Evolutionary conservation across 2,329 filamentous ascomycete species (phyloP), one percentile per base, ranked within the genome.

Genomic region (Cladophialophora immunda): DNA sequence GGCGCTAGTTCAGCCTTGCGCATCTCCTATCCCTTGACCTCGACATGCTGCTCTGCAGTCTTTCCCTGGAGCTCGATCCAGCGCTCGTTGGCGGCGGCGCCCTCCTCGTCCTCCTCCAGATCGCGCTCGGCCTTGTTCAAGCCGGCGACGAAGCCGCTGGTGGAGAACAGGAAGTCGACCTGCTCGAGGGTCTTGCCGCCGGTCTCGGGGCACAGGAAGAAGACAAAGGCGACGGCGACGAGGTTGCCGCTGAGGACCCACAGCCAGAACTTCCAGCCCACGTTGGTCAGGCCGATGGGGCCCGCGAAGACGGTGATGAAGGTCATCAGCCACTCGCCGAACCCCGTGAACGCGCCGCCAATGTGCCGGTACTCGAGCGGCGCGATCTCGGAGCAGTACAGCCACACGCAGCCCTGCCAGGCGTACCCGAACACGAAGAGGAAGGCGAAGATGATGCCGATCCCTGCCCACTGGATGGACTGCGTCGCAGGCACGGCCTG

Each of bases 241-340:
- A 74, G 64, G 60, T 76, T 77, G 64, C 76, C 76, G 22, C 76
- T 73, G 41, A 73, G 61, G 55, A 78, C 54, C 66, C 66, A 67
- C 19, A 65, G 13, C 69, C 69, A 77, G 38, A 74, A 75, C 67
- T 77, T 76, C 76, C 76, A 78, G 9, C 76, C 77, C n/a, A 61
- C 55, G 30, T 70, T 70, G 8, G 70, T 70, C 36, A 77, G 73
- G 9, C 72, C 77, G 47, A 77, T 78, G 3, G 76, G 76, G 1
- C 76, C 76, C 4, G 75, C 77, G 59, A 74, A 78, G 4, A 78
- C 77, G 19, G 77, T 78, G 22, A 78, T 53, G 65, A 78, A 78
- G 2, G 76, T 75, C 68, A 75, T 75, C 45, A 78, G 66, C 77
- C 77, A 78, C 63, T 78, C 75, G 13, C 70, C 73, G 11, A 73